phyloP scores from a whole-genome alignment of 345 rosid species.

The Citrus maxima region DNA sequence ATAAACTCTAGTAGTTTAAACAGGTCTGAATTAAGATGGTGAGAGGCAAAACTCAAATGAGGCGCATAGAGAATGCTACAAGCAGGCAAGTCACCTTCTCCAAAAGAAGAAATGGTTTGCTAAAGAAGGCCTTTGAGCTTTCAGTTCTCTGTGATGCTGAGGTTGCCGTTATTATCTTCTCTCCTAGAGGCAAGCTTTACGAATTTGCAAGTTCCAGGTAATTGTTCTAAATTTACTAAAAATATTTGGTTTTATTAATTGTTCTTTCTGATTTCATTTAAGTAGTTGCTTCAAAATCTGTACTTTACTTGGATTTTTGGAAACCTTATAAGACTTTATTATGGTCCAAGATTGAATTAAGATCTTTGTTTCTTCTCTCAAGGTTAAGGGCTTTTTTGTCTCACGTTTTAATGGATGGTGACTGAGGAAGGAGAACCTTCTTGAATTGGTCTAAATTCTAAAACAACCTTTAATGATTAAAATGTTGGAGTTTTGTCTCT shows the following conservation, averaged over 20 bases:
- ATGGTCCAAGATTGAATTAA: neutral
- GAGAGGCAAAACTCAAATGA: slow-evolving; percentile 78
- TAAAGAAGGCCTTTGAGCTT: slow-evolving; percentile 77
- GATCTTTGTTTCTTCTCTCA: too few species aligned
- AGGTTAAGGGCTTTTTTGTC: neutral
- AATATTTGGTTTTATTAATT: neutral
- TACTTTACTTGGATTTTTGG: neutral
- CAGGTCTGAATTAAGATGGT: slow-evolving; percentile 38
- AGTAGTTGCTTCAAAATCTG: neutral
- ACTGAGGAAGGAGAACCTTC: neutral
- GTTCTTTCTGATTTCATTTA: neutral
- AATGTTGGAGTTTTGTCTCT: neutral
- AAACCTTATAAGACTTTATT: neutral
- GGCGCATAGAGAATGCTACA: slow-evolving; percentile 71
- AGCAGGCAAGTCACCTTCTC: slow-evolving; percentile 85
- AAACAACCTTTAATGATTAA: neutral
- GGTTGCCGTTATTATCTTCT: slow-evolving; percentile 72
- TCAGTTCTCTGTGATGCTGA: slow-evolving; percentile 82
- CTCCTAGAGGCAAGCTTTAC: slow-evolving; percentile 64
- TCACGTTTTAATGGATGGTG: neutral
- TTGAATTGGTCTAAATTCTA: neutral
- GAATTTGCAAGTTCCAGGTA: slow-evolving; percentile 69
- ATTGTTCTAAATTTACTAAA: too few species aligned
- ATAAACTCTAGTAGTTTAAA: too few species aligned
- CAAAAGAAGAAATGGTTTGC: slow-evolving; percentile 66